Base-by-base conservation (phyloP, 75 land plant genomes). In the Larix kaempferi region DNA sequence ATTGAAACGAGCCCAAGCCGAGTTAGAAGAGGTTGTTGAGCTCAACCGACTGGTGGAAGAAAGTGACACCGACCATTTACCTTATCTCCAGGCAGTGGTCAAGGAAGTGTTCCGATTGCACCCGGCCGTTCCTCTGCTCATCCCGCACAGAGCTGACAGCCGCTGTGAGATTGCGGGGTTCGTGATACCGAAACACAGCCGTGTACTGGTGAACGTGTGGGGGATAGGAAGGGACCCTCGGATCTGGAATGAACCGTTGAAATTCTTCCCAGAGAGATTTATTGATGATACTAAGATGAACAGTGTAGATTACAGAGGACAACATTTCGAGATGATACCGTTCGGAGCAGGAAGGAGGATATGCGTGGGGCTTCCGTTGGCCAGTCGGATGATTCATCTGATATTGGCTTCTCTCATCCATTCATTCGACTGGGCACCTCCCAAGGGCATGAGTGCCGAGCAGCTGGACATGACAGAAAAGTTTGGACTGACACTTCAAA, bases 381-480 rank as follows among this genome's bases (percentile, higher is more conserved):
- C 74, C 5, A 29, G 13, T 16, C 19, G 6, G 26, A 63, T 78
- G 79, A 55, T 78, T 13, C 21, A 58, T 49, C 41, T 65, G 7
- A 54, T 71, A 22, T 19, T 78, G 25, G 74, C 60, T 15, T 27
- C 35, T 29, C 76, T 79, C 39, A 8, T 79, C 21, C 80, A 79
- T 15, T 54, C 62, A 23, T 79, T 72, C 23, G 76, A 79, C 1
- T 79, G 80, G 80, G 27, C 67, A 17, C 67, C 62, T 58, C 80
- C 86, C 8, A 6, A 63, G 2, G 65, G 65, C 14, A 29, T 29
- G 33, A 29, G 33, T 29, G 33, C 33, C 33, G 1, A 29, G 33
- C 83, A 77, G 10, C 21, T 84, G 16, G 86, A 84, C 78, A 59
- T 80, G 77, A 25, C 37, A 6, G 86, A 84, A 67, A 61, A 54